These are phyloP conservation scores for Phaseolus coccineus DNA, from an alignment of 331 rosid genomes.

Conservation along the genomic window DNA sequence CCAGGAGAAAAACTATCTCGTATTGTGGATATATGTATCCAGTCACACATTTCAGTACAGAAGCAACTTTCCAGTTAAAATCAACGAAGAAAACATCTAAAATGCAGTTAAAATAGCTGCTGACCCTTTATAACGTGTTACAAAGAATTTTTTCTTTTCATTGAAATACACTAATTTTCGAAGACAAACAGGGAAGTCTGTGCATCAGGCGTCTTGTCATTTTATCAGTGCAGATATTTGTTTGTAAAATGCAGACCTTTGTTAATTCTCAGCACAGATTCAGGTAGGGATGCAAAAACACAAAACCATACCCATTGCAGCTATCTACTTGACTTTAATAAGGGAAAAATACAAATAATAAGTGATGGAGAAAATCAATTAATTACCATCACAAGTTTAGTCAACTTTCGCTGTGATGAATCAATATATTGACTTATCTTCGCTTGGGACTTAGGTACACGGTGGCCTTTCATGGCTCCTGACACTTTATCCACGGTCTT, in stretches of 20 bases:
- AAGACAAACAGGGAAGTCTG: neutral
- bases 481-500: constrained; percentile 98
- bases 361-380: constrained; percentile 46
- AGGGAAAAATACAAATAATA: neutral
- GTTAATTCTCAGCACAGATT: constrained; percentile 20
- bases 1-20: neutral
- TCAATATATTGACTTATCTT: constrained; percentile 89
- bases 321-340: neutral
- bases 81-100: neutral
- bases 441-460: constrained; percentile 85
- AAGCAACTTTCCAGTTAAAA: constrained; percentile 32
- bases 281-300: constrained; percentile 2
- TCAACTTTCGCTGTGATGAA: constrained; percentile 90
- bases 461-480: constrained; percentile 96
- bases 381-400: constrained; percentile 93
- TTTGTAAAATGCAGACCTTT: constrained; percentile 19
- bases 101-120: constrained; percentile 32
- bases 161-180: constrained; percentile 3
- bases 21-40: neutral
- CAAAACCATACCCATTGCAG: constrained; percentile 10
- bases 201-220: constrained; percentile 1
- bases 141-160: neutral
- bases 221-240: constrained; percentile 12
- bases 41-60: neutral
- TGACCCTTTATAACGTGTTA: neutral